Evolutionary conservation across 116 monocot genomes (phyloP).

Genomic region (Trichopus zeylanicus): DNA sequence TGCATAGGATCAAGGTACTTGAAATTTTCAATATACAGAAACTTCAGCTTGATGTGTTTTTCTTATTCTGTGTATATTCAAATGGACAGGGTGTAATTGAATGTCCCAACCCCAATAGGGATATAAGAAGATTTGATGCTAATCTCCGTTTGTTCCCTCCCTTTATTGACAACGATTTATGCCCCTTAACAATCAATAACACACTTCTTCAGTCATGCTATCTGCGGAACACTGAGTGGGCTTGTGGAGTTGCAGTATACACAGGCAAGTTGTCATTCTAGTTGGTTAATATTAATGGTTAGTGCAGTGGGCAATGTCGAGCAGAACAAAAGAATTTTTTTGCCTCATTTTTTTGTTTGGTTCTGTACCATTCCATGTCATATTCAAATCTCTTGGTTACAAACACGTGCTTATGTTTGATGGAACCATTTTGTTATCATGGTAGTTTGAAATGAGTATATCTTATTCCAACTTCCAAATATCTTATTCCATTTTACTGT

Average conservation of each 20-base stretch:
- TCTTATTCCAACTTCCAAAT: no score
- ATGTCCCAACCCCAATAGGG: slow-evolving; percentile 86
- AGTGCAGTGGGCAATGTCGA: background rate
- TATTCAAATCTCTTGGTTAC: background rate
- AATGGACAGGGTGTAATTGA: slow-evolving; percentile 82
- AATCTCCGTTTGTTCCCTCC: slow-evolving; percentile 91
- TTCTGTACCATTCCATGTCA: background rate
- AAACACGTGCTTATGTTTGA: no score
- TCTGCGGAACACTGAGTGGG: slow-evolving; percentile 94
- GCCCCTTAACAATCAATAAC: slow-evolving; percentile 88
- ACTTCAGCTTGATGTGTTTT: background rate
- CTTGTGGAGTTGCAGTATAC: slow-evolving; percentile 96
- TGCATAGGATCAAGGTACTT: slow-evolving; percentile 74
- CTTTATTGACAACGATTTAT: slow-evolving; percentile 84
- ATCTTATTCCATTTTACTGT: no score
- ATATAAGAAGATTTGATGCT: slow-evolving; percentile 96
- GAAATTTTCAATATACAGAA: background rate
- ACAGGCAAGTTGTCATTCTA: slow-evolving; percentile 45
- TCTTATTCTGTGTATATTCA: slow-evolving; percentile 5
- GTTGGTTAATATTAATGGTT: background rate
- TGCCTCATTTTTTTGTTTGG: background rate
- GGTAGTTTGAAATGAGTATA: no score
- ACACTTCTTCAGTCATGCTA: slow-evolving; percentile 92
- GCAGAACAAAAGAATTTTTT: background rate
- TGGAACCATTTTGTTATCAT: no score